phyloP scores from a whole-genome alignment of 306 rosid species.

The Aeschynomene evenia region DNA sequence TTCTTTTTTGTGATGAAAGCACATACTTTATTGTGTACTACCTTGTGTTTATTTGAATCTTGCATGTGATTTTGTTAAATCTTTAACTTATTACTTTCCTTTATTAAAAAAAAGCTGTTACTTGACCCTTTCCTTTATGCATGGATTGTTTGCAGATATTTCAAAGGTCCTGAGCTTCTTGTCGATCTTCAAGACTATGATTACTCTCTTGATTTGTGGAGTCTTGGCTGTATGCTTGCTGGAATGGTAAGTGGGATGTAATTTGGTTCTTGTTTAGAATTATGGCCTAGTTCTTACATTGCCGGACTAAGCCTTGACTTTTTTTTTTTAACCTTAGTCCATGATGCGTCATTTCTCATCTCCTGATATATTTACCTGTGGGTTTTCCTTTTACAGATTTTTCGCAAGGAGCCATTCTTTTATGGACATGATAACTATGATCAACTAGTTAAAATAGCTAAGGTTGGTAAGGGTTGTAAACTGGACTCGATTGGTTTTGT shows the following conservation, averaged over 20 bases:
- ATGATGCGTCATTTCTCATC: conserved; percentile 12
- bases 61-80: neutral
- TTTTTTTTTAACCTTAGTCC: neutral
- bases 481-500: neutral
- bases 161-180: conserved; percentile 96
- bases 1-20: neutral
- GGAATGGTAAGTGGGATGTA: conserved; percentile 70
- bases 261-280: conserved; percentile 5
- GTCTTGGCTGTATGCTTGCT: conserved; percentile 96
- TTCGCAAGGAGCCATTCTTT: conserved; percentile 94
- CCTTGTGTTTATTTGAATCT: conserved; percentile 3
- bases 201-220: conserved; percentile 90
- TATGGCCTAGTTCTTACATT: neutral
- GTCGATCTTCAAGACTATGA: conserved; percentile 98
- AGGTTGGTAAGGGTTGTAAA: conserved; percentile 46
- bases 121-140: neutral
- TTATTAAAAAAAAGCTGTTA: neutral
- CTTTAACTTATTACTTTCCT: neutral
- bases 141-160: conserved; percentile 59
- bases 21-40: neutral
- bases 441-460: conserved; percentile 90
- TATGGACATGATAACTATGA: conserved; percentile 92
- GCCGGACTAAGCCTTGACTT: neutral
- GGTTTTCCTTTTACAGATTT: conserved; percentile 62
- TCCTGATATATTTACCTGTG: conserved; percentile 43